These are phyloP conservation scores for Mycena vitilis DNA, from an alignment of 768 basidiomycete species.

Conservation along the genomic window DNA sequence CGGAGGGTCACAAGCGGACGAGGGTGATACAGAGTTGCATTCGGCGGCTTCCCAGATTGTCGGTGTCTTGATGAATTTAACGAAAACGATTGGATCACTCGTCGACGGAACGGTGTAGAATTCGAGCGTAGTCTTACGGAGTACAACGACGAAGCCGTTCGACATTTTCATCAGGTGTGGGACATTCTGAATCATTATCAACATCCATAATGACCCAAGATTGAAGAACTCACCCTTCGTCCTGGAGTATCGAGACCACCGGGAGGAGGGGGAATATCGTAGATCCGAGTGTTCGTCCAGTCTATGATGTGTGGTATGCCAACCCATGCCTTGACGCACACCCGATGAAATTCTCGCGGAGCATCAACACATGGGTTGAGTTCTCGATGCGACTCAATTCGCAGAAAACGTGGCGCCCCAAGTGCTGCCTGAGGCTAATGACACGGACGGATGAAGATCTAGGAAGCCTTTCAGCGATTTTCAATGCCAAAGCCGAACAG, in stretches of 20 bases:
- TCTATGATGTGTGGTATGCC: constrained; percentile 17
- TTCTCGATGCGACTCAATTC: constrained; percentile 15
- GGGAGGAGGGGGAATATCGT: constrained; percentile 4
- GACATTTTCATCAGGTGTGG: constrained; percentile 9
- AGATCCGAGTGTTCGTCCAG: constrained; percentile 1
- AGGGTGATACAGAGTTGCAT: background rate
- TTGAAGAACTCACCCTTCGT: constrained; percentile 10
- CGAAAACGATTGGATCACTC: background rate
- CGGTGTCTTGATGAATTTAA: background rate
- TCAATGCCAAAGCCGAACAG: background rate
- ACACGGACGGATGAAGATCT: constrained; percentile 17
- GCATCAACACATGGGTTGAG: constrained; percentile 28
- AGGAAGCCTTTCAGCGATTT: background rate
- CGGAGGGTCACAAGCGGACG: background rate
- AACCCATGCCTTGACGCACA: constrained; percentile 11
- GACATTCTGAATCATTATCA: background rate
- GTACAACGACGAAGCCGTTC: background rate
- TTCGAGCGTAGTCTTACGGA: background rate
- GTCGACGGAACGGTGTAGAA: constrained; percentile 3
- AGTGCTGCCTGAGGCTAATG: constrained; percentile 7
- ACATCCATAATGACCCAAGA: background rate
- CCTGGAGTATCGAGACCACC: constrained; percentile 13
- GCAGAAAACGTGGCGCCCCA: background rate
- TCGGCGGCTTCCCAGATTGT: constrained; percentile 14
- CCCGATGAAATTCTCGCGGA: constrained; percentile 14